Percentiles rank a stretch among this genome's conserved stretches.
Conservation (phyloP, 2,329 filamentous ascomycete species). For the Aspergillus versicolor region DNA sequence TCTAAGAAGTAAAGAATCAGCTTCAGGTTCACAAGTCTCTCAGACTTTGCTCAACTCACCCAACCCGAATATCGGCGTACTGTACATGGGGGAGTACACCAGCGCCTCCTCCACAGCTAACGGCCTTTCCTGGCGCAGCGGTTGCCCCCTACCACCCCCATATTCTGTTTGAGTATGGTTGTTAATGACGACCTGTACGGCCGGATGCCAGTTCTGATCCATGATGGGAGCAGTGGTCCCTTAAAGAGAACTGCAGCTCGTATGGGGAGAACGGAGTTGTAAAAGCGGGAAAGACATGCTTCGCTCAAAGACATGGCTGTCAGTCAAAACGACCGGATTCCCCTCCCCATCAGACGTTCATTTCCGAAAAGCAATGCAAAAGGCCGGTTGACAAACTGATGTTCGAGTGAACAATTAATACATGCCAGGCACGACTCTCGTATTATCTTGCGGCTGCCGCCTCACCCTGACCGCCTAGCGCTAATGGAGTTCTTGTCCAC, state of each 20-base stretch:
- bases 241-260: conserved; percentile 22
- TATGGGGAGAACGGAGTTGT: conserved; percentile 21
- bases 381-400: conserved; percentile 9
- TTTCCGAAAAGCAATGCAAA: conserved; percentile 11
- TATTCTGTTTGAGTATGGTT: conserved; percentile 29
- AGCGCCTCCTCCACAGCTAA: conserved; percentile 49
- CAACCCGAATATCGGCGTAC: conserved; percentile 47
- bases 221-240: conserved; percentile 31
- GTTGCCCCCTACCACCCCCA: conserved; percentile 26
- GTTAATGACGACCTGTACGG: conserved; percentile 45
- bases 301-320: conserved; percentile 36
- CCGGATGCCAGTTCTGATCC: conserved; percentile 41
- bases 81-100: conserved; percentile 52
- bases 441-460: conserved; percentile 22
- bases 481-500: conserved; percentile 20
- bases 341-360: conserved; percentile 15
- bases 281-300: conserved; percentile 26
- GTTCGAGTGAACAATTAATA: conserved; percentile 19
- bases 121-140: conserved; percentile 32
- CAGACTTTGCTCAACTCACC: conserved; percentile 29
- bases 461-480: conserved; percentile 25
- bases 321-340: conserved; percentile 16
- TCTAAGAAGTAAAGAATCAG: conserved; percentile 30
- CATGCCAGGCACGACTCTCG: conserved; percentile 21
- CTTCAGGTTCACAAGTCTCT: conserved; percentile 18